A percentile compares a stretch with the other conserved stretches of the same genome.
phyloP scores from a whole-genome alignment of 352 stramenopile species.

The Pythium aristosporum region DNA sequence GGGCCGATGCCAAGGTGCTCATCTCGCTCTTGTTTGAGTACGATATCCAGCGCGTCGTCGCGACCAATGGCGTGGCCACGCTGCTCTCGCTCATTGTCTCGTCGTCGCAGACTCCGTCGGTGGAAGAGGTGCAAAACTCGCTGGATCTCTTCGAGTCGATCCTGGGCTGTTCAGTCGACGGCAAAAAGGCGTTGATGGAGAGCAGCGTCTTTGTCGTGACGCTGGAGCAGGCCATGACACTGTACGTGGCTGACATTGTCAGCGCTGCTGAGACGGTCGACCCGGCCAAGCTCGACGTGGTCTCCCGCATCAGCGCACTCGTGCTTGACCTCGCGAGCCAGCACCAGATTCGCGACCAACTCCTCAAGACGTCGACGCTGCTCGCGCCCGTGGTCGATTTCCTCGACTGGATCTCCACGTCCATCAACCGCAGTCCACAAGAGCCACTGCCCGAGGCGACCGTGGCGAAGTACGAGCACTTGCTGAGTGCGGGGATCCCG shows the following conservation, averaged over 20 bases:
- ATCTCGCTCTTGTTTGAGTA: conserved; percentile 59
- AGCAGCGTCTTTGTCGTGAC: conserved; percentile 44
- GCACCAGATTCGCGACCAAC: conserved; percentile 39
- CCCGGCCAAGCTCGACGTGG: conserved; percentile 43
- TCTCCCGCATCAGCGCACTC: conserved; percentile 49
- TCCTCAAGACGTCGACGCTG: conserved; percentile 38
- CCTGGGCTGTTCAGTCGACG: conserved; percentile 40
- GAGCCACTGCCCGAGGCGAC: not conserved
- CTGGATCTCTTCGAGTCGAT: conserved; percentile 69
- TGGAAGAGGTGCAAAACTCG: conserved; percentile 41
- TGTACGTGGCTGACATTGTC: conserved; percentile 10
- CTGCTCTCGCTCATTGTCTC: conserved; percentile 43
- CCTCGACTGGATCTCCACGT: conserved; percentile 17
- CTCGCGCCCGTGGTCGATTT: conserved; percentile 20
- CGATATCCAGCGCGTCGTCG: conserved; percentile 63
- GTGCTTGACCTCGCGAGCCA: conserved; percentile 46
- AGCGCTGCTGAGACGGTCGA: conserved; percentile 27
- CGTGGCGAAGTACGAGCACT: conserved; percentile 11
- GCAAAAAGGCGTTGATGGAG: conserved; percentile 51
- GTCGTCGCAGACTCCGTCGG: conserved; percentile 16
- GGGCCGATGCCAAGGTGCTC: conserved; percentile 36
- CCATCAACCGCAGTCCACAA: not conserved
- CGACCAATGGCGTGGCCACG: conserved; percentile 59
- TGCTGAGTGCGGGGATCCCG: conserved; percentile 40
- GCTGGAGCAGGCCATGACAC: conserved; percentile 34